A percentile compares a stretch with the other conserved stretches of the same genome.
Conservation (phyloP, 148 eudicot species). For the Rheum nobile region DNA sequence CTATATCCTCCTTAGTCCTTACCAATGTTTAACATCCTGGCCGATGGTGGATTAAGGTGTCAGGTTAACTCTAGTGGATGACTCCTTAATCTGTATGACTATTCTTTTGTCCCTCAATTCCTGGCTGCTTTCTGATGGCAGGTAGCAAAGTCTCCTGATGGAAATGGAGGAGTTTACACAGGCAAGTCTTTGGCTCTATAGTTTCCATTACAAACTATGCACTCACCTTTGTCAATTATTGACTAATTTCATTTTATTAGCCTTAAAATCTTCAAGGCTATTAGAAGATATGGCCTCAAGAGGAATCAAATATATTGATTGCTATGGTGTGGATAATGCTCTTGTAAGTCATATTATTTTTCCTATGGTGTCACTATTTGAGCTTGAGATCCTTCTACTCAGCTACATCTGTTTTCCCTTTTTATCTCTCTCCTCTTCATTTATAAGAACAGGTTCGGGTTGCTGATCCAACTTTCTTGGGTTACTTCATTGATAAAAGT, state of each 20-base stretch:
- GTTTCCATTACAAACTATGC: background rate
- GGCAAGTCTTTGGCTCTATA: slow-evolving; percentile 24
- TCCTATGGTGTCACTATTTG: slow-evolving; percentile 1
- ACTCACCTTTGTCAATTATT: background rate
- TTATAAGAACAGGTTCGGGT: slow-evolving; percentile 67
- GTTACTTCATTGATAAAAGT: slow-evolving; percentile 80
- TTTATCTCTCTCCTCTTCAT: slow-evolving; percentile 6
- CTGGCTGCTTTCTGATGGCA: slow-evolving; percentile 19
- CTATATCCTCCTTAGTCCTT: background rate
- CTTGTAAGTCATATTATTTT: slow-evolving; percentile 36
- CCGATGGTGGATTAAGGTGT: background rate
- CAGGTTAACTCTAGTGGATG: background rate
- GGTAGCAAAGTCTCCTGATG: slow-evolving; percentile 98
- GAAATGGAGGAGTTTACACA: slow-evolving; percentile 96
- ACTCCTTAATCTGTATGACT: background rate
- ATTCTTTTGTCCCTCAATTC: background rate
- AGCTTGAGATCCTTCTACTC: background rate
- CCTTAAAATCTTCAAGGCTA: slow-evolving; percentile 73
- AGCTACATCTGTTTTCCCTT: background rate
- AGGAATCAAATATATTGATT: slow-evolving; percentile 85
- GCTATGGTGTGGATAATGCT: slow-evolving; percentile 98
- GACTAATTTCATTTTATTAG: slow-evolving; percentile 26
- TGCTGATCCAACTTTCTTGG: slow-evolving; percentile 93
- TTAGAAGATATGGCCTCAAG: slow-evolving; percentile 89
- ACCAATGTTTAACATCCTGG: background rate